Evolutionary conservation across 148 eudicot genomes (phyloP).

Genomic region (Drosera capensis): DNA sequence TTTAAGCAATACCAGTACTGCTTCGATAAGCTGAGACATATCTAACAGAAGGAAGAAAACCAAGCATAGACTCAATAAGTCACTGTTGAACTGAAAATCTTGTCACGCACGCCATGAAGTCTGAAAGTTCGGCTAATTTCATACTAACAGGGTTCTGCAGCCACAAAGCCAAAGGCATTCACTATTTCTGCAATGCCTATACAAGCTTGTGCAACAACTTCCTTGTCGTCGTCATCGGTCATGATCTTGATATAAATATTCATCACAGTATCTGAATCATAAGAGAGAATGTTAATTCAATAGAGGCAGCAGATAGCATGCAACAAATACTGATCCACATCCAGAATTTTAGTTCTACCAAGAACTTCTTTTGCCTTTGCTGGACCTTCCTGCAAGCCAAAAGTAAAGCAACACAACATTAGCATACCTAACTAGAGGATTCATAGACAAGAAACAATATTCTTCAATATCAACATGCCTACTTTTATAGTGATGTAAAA

Average conservation of each 20-base stretch:
- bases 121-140: slow-evolving; percentile 5
- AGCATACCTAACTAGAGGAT: background rate
- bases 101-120: background rate
- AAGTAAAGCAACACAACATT: slow-evolving; percentile 3
- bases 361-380: slow-evolving; percentile 53
- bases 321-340: background rate
- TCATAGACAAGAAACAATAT: too few species aligned
- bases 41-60: slow-evolving; percentile 45
- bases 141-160: slow-evolving; percentile 74
- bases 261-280: slow-evolving; percentile 59
- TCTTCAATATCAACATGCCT: too few species aligned
- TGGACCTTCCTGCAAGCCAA: slow-evolving; percentile 56
- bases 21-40: slow-evolving; percentile 61
- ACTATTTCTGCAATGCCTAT: slow-evolving; percentile 56
- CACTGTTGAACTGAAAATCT: background rate
- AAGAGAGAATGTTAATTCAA: background rate
- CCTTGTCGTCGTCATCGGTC: slow-evolving; percentile 91
- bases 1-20: slow-evolving; percentile 50
- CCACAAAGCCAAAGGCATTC: slow-evolving; percentile 54
- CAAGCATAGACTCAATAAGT: slow-evolving; percentile 4
- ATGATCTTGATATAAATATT: slow-evolving; percentile 72
- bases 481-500: too few species aligned
- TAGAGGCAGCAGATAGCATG: background rate
- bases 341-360: slow-evolving; percentile 24
- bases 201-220: slow-evolving; percentile 97